Percentiles rank a stretch among this genome's conserved stretches.
phyloP scores from a whole-genome alignment of 257 asterid species.

The Phtheirospermum japonicum region DNA sequence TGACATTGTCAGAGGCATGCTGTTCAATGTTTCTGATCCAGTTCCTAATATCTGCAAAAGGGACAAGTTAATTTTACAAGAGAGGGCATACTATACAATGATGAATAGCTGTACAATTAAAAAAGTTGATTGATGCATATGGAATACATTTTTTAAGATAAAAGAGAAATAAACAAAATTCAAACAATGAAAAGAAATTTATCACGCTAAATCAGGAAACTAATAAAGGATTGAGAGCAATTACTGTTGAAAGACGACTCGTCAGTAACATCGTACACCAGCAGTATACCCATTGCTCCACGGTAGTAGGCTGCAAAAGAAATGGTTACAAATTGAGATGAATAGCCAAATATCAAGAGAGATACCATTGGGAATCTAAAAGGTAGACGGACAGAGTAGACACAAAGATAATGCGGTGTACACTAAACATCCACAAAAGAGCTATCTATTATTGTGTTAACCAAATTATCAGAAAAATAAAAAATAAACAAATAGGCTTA shows the following conservation, averaged over 20 bases:
- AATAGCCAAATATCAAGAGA: too few relatives aligned
- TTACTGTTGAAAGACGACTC: conserved; percentile 72
- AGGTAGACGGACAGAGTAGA: too few relatives aligned
- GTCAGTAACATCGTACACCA: conserved; percentile 69
- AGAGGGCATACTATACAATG: conserved; percentile 5
- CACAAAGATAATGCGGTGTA: not conserved
- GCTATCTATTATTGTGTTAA: too few relatives aligned
- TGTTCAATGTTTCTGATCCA: too few relatives aligned
- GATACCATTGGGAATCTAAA: not conserved
- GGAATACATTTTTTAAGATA: not conserved
- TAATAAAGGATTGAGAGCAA: conserved; percentile 20
- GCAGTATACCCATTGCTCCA: conserved; percentile 73
- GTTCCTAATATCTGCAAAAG: conserved; percentile 57
- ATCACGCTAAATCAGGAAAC: conserved; percentile 1
- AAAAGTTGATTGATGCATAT: conserved; percentile 5
- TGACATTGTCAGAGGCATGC: conserved; percentile 73
- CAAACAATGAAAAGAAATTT: conserved; percentile 13
- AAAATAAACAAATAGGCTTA: conserved; percentile 1
- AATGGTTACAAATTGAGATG: conserved; percentile 17
- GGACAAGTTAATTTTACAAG: conserved; percentile 24
- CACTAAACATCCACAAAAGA: conserved; percentile 19
- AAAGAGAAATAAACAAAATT: conserved; percentile 10
- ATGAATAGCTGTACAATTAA: not conserved
- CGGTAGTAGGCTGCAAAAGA: conserved; percentile 64
- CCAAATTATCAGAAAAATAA: too few relatives aligned